Percentiles rank a stretch among this genome's conserved stretches.
phyloP scores from a whole-genome alignment of 2,329 filamentous ascomycete species.

The Aspergillus vadensis region DNA sequence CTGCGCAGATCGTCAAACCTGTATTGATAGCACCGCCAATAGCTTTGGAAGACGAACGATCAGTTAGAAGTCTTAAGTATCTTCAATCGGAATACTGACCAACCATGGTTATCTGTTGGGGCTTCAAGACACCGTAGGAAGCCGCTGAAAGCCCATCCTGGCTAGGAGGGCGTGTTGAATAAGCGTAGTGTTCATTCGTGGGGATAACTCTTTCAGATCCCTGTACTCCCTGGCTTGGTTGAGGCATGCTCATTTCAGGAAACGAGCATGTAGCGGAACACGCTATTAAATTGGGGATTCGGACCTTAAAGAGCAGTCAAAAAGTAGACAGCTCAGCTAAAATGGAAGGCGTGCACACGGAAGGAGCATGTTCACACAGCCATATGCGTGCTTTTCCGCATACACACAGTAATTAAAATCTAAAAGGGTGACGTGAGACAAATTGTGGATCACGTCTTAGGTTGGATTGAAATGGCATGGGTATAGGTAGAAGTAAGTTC shows the following conservation, averaged over 20 bases:
- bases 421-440: background rate
- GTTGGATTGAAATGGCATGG: background rate
- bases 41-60: slow-evolving; percentile 24
- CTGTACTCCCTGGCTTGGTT: background rate
- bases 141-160: background rate
- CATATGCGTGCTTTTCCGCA: background rate
- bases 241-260: background rate
- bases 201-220: background rate
- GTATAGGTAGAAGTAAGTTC: background rate
- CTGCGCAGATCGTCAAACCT: slow-evolving; percentile 34
- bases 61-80: background rate
- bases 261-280: background rate
- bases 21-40: slow-evolving; percentile 37
- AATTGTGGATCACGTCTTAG: background rate
- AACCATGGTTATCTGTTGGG: slow-evolving; percentile 25
- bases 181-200: background rate
- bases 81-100: slow-evolving; percentile 20
- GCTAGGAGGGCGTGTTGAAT: background rate
- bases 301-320: background rate
- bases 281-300: too few species aligned
- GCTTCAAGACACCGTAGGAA: slow-evolving; percentile 13
- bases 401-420: background rate
- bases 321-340: background rate
- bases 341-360: background rate
- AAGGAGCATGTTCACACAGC: background rate